These are phyloP conservation scores for Colletotrichum tofieldiae DNA, from an alignment of 2,329 filamentous ascomycete species.

Conservation along the genomic window DNA sequence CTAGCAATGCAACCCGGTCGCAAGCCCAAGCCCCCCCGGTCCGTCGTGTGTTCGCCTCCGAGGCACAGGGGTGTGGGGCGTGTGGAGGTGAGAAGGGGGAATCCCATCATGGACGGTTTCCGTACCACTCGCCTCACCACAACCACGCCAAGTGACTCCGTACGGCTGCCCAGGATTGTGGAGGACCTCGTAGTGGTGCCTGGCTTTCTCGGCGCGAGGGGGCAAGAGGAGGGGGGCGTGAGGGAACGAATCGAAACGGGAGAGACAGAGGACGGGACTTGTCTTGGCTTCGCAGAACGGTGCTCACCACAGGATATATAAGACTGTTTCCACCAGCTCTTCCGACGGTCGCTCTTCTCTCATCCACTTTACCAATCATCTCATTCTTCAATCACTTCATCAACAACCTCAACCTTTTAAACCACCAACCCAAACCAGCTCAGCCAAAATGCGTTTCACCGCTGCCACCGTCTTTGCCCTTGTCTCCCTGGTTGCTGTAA, in stretches of 20 bases:
- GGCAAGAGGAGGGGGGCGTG: neutral
- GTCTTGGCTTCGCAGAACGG: constrained; percentile 14
- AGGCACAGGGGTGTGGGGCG: constrained; percentile 6
- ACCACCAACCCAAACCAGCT: constrained; percentile 12
- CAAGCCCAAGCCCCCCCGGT: neutral
- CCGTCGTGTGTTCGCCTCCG: constrained; percentile 11
- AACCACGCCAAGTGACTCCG: constrained; percentile 7
- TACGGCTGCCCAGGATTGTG: constrained; percentile 28
- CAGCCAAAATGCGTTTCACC: constrained; percentile 61
- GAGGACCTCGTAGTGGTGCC: constrained; percentile 29
- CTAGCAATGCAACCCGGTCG: constrained; percentile 6
- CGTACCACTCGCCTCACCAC: constrained; percentile 4
- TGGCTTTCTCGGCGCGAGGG: constrained; percentile 32
- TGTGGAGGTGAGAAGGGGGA: constrained; percentile 15
- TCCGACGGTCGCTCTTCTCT: neutral
- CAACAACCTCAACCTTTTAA: constrained; percentile 2
- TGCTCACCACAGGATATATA: constrained; percentile 35
- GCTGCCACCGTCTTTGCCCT: constrained; percentile 56
- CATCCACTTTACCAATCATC: constrained; percentile 24
- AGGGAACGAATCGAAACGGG: constrained; percentile 2
- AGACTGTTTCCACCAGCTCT: constrained; percentile 28
- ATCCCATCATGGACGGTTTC: constrained; percentile 8
- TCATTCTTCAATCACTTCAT: neutral
- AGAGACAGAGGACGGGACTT: neutral
- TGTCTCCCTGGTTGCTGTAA: constrained; percentile 51